phyloP scores from a whole-genome alignment of 352 stramenopile species.

The Pythium brachiatum region DNA sequence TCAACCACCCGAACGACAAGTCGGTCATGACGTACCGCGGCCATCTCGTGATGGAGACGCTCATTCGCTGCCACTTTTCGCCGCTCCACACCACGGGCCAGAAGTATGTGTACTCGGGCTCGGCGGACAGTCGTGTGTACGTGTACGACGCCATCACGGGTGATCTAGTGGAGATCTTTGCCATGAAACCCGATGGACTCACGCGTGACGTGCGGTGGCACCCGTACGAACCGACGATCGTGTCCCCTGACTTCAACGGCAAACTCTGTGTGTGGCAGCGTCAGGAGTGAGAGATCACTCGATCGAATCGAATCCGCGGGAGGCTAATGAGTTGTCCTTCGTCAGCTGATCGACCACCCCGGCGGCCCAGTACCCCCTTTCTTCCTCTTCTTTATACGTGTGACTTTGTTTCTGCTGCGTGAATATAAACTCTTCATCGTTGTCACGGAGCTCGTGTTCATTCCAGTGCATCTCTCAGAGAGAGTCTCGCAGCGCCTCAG shows the following conservation, averaged over 20 bases:
- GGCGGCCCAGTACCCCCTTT: not conserved
- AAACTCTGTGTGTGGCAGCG: slow-evolving; percentile 84
- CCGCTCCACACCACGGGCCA: slow-evolving; percentile 83
- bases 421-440: not conserved
- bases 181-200: slow-evolving; percentile 74
- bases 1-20: slow-evolving; percentile 67
- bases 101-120: slow-evolving; percentile 86
- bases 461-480: too few species aligned
- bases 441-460: not conserved
- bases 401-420: not conserved
- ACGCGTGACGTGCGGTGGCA: slow-evolving; percentile 86
- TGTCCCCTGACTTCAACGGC: slow-evolving; percentile 84
- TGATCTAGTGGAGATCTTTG: slow-evolving; percentile 73
- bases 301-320: not conserved
- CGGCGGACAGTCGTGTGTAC: slow-evolving; percentile 79
- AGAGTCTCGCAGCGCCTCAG: too few species aligned
- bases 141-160: slow-evolving; percentile 77
- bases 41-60: slow-evolving; percentile 77
- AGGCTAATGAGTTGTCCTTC: not conserved
- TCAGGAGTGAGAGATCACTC: slow-evolving; percentile 28
- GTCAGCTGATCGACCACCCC: not conserved
- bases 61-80: slow-evolving; percentile 85
- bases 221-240: slow-evolving; percentile 75
- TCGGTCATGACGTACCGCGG: slow-evolving; percentile 86
- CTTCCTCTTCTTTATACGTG: not conserved